Percentiles rank a stretch among this genome's conserved stretches.
Conservation (phyloP, 2,329 filamentous ascomycete species). For the Claviceps paspali region DNA sequence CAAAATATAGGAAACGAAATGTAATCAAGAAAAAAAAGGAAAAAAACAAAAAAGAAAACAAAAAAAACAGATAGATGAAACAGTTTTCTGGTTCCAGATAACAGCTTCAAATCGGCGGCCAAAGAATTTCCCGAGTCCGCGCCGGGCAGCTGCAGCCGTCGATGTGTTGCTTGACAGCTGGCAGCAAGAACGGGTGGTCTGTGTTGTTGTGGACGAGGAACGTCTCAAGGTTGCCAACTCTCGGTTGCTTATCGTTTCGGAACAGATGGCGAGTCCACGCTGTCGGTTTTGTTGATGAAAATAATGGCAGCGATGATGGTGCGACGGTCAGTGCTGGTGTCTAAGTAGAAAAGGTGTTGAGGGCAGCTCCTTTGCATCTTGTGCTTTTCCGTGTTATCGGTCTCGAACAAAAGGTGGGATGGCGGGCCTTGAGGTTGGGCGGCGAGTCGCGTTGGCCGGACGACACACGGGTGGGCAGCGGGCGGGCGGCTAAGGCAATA, state of each 20-base stretch:
- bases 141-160: background rate
- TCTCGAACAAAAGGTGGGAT: conserved; percentile 4
- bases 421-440: conserved; percentile 6
- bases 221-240: background rate
- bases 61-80: no score
- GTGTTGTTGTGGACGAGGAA: conserved; percentile 1
- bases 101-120: no score
- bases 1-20: background rate
- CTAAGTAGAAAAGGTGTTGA: background rate
- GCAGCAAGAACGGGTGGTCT: background rate
- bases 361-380: conserved; percentile 1
- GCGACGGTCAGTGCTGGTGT: background rate
- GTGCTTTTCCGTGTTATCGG: background rate
- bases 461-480: no score
- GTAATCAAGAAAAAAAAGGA: background rate
- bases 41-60: background rate
- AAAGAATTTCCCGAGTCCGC: no score
- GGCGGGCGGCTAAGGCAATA: no score
- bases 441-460: conserved; percentile 17
- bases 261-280: background rate
- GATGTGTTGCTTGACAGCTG: conserved; percentile 2
- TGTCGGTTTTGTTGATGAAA: background rate
- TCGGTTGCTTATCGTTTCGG: background rate
- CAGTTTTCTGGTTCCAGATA: no score
- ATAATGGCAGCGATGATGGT: conserved; percentile 1